A percentile compares a stretch with the other conserved stretches of the same genome.
Conservation (phyloP, 768 basidiomycete species). For the Rossbeevera mucosa region DNA sequence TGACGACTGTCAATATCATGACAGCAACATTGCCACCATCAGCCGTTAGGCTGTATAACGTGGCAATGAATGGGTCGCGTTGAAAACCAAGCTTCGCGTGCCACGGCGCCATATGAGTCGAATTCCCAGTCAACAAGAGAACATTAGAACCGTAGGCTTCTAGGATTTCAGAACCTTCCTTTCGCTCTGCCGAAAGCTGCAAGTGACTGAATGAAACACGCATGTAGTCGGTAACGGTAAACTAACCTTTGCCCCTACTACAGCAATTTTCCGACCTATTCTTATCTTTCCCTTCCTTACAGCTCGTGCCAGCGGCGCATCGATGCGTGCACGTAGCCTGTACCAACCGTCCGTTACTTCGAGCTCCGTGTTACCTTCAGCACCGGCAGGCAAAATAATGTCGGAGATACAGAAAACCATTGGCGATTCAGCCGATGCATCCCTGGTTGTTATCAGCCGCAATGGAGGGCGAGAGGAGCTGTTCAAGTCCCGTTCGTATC, state of each 20-base stretch:
- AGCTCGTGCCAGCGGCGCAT: slow-evolving; percentile 68
- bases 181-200: slow-evolving; percentile 64
- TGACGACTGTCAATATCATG: slow-evolving; percentile 69
- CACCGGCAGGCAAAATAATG: slow-evolving; percentile 51
- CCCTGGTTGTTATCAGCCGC: slow-evolving; percentile 76
- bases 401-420: slow-evolving; percentile 83
- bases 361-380: slow-evolving; percentile 48
- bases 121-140: slow-evolving; percentile 76
- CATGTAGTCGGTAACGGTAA: background rate
- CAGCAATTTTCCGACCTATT: slow-evolving; percentile 78
- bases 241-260: slow-evolving; percentile 75
- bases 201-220: background rate
- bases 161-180: slow-evolving; percentile 78
- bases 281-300: slow-evolving; percentile 59
- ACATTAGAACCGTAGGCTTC: slow-evolving; percentile 69
- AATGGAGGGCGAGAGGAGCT: slow-evolving; percentile 74
- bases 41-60: slow-evolving; percentile 69
- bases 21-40: slow-evolving; percentile 78
- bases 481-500: slow-evolving; percentile 87
- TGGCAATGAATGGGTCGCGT: slow-evolving; percentile 60
- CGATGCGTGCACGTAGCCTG: slow-evolving; percentile 69
- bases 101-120: slow-evolving; percentile 84
- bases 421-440: slow-evolving; percentile 71
- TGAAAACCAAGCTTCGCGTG: slow-evolving; percentile 82
- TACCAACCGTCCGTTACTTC: slow-evolving; percentile 99